These are phyloP conservation scores for Serpula lacrymans DNA, from an alignment of 768 basidiomycete genomes.

Conservation along the genomic window DNA sequence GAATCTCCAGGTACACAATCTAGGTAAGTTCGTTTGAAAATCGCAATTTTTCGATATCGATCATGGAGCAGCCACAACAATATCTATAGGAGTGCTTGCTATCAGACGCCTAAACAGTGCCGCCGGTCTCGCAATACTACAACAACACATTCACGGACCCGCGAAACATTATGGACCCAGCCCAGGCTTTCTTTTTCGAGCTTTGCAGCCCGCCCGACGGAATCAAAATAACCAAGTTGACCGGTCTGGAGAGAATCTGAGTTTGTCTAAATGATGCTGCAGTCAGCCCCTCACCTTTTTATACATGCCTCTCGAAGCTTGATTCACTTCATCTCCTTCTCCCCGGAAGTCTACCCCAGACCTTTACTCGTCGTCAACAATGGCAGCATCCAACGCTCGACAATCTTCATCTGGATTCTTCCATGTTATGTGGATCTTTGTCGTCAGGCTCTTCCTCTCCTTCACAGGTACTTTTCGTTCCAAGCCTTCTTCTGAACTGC, in stretches of 20 bases:
- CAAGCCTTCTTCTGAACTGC: not conserved
- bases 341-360: constrained; percentile 2
- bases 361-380: constrained; percentile 1
- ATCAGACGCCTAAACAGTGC: too few species aligned
- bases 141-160: too few species aligned
- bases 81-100: too few species aligned
- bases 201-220: too few species aligned
- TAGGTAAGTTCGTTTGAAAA: too few species aligned
- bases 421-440: constrained; percentile 3
- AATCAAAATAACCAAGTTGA: too few species aligned
- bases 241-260: not conserved
- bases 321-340: not conserved
- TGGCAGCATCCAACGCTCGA: constrained; percentile 1
- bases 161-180: too few species aligned
- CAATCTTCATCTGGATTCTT: constrained; percentile 1
- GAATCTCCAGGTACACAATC: too few species aligned
- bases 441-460: constrained; percentile 1
- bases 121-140: too few species aligned
- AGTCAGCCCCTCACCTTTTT: constrained; percentile 2
- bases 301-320: not conserved
- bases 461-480: constrained; percentile 2
- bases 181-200: too few species aligned
- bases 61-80: too few species aligned
- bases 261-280: not conserved
- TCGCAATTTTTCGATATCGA: too few species aligned